Base-by-base conservation (phyloP, 2,329 filamentous ascomycete species). In the Ophiostoma novo-ulmi region DNA sequence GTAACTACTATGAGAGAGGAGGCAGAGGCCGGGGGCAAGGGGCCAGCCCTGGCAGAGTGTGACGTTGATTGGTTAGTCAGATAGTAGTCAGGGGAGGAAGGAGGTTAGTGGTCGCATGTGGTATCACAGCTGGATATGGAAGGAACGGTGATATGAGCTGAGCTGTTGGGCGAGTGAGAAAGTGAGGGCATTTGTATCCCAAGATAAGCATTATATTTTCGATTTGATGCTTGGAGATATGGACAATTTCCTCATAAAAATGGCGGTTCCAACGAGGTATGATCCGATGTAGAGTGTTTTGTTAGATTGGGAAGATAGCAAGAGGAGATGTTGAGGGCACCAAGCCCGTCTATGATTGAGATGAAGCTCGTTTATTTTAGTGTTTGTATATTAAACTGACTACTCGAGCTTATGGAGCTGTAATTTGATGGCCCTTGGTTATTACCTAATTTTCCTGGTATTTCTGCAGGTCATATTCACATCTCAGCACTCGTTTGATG, bases 61-160 rank as follows among this genome's bases (percentile, higher is more conserved):
- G 58, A 20, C 31, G 58, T 35, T 63, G 58, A 63, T 63, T 36
- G 58, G 58, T 63, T 63, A 63, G 13, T 63, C 31, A 63, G 58
- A 26, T 17, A 22, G 52, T 58, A 26, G 52, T 14, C 52, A 26
- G 52, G 52, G 26, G 48, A 31, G 52, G 44, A 48, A 48, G 44
- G 44, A 48, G 17, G 44, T n/a, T 48, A 48, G 44, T 48, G 44
- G 44, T 48, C 44, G 44, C 44, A 48, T 8, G 44, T 5, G 44
- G 44, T 48, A 48, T 58, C 26, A 26, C 52, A 58, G 22, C 52
- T 58, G 52, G 17, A 58, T 31, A 26, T 48, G 52, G 52, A 58
- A 58, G 52, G 52, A 58, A 22, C 22, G 52, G 52, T 58, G n/a
- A 26, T 58, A 58, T 17, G 20, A 58, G 52, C 52, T 58, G 52